Evolutionary conservation across 345 rosid genomes (phyloP).

Genomic region (Turritis glabra): DNA sequence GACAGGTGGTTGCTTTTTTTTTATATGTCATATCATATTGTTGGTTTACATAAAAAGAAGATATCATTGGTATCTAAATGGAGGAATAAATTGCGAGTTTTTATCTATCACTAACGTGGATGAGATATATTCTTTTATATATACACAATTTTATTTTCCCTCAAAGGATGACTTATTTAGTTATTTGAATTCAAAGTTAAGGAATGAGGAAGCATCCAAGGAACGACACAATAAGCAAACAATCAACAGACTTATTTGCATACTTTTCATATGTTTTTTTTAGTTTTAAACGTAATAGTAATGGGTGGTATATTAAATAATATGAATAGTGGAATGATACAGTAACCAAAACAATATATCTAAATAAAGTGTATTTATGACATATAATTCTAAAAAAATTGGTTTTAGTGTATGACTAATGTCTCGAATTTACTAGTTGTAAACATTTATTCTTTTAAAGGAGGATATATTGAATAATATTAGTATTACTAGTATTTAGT

Average conservation of each 20-base stretch:
- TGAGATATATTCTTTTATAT: constrained; percentile 24
- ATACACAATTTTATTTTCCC: not conserved
- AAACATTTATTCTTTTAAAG: no score
- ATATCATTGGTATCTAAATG: constrained; percentile 25
- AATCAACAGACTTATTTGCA: not conserved
- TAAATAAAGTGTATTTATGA: no score
- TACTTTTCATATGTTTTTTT: constrained; percentile 12
- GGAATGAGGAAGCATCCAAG: constrained; percentile 20
- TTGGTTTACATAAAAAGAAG: constrained; percentile 24
- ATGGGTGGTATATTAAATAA: no score
- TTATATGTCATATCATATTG: constrained; percentile 27
- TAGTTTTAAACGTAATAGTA: not conserved
- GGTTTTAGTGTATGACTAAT: no score
- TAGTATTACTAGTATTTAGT: not conserved
- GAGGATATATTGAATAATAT: not conserved
- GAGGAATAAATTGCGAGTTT: constrained; percentile 22
- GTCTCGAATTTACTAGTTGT: no score
- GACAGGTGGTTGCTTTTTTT: constrained; percentile 26
- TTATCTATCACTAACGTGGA: constrained; percentile 29
- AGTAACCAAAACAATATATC: no score
- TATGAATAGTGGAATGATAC: no score
- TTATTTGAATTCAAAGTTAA: constrained; percentile 32
- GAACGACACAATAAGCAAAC: not conserved
- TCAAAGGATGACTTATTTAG: constrained; percentile 17
- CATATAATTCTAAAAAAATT: no score